These are phyloP conservation scores for Linnemannia schmuckeri DNA, from an alignment of 192 early-diverging fungal genomes.

Conservation along the genomic window DNA sequence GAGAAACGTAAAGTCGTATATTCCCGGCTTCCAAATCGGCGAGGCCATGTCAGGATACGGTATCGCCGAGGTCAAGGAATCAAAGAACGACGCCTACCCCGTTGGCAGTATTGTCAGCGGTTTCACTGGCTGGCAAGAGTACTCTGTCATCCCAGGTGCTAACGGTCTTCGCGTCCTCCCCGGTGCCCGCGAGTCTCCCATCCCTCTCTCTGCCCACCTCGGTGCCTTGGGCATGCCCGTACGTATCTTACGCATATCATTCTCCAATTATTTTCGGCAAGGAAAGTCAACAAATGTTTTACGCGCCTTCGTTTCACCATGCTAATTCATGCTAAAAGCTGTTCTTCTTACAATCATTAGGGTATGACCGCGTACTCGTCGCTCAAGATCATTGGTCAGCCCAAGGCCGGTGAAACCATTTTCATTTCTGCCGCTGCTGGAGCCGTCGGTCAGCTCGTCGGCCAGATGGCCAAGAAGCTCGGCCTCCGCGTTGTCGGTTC, in stretches of 20 bases:
- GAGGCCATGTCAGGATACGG: constrained; percentile 72
- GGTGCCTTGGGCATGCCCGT: constrained; percentile 58
- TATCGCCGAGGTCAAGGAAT: constrained; percentile 79
- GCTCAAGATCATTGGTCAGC: constrained; percentile 71
- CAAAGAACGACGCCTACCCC: constrained; percentile 67
- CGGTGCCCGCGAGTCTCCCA: constrained; percentile 34
- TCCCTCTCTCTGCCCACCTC: constrained; percentile 41
- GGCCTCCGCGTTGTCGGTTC: constrained; percentile 84
- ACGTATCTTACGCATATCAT: constrained; percentile 55
- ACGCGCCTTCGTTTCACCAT: constrained; percentile 6
- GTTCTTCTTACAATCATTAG: neutral
- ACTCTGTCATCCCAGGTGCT: constrained; percentile 29
- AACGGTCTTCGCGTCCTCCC: constrained; percentile 27
- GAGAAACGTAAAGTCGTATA: constrained; percentile 40
- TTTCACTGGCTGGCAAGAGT: constrained; percentile 61
- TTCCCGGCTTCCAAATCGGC: constrained; percentile 53
- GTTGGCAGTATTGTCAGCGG: constrained; percentile 76
- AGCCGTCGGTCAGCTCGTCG: constrained; percentile 77
- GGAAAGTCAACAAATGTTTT: neutral
- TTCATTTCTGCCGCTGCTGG: constrained; percentile 83
- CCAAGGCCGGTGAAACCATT: constrained; percentile 90
- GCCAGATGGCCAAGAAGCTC: constrained; percentile 82
- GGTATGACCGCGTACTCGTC: constrained; percentile 60
- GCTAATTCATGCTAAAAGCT: neutral
- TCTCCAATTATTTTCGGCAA: constrained; percentile 29